A percentile compares a stretch with the other conserved stretches of the same genome.
Evolutionary conservation across 169 alveolate genomes (phyloP).

Genomic region (Eimeria tenella): DNA sequence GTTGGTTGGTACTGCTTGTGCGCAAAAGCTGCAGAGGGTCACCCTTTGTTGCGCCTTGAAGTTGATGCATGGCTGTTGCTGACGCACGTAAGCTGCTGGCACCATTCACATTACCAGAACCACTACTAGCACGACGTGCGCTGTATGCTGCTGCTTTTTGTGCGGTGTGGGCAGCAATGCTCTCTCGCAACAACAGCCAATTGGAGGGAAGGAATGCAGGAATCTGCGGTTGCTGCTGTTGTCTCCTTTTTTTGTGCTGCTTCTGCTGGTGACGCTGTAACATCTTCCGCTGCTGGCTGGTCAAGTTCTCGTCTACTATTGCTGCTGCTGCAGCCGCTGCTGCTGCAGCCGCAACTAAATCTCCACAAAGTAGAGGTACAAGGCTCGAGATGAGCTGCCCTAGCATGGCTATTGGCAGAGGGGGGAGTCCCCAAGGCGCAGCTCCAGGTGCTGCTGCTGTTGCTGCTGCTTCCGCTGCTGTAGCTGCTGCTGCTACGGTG

Average conservation of each 20-base stretch:
- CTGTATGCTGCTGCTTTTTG: conserved; percentile 52
- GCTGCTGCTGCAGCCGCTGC: conserved; percentile 68
- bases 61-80: neutral
- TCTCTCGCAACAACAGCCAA: conserved; percentile 56
- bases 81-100: neutral
- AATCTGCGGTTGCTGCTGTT: conserved; percentile 55
- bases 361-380: conserved; percentile 54
- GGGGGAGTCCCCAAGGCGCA: conserved; percentile 56
- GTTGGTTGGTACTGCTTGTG: neutral
- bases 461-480: conserved; percentile 50
- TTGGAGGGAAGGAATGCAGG: conserved; percentile 53
- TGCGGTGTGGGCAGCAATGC: neutral
- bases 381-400: conserved; percentile 42
- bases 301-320: conserved; percentile 48
- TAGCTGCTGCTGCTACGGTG: conserved; percentile 21
- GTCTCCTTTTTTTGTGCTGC: conserved; percentile 58
- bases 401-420: conserved; percentile 47
- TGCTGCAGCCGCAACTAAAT: conserved; percentile 54
- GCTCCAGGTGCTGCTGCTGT: conserved; percentile 46
- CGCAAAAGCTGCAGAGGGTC: conserved; percentile 52
- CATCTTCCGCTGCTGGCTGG: conserved; percentile 66
- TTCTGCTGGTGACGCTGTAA: conserved; percentile 64
- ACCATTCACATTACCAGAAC: conserved; percentile 12
- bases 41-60: conserved; percentile 12
- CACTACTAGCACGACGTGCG: conserved; percentile 24